A percentile compares a stretch with the other conserved stretches of the same genome.
phyloP scores from a whole-genome alignment of 495 filamentous ascomycete genomes.

The Trichoderma virens region DNA sequence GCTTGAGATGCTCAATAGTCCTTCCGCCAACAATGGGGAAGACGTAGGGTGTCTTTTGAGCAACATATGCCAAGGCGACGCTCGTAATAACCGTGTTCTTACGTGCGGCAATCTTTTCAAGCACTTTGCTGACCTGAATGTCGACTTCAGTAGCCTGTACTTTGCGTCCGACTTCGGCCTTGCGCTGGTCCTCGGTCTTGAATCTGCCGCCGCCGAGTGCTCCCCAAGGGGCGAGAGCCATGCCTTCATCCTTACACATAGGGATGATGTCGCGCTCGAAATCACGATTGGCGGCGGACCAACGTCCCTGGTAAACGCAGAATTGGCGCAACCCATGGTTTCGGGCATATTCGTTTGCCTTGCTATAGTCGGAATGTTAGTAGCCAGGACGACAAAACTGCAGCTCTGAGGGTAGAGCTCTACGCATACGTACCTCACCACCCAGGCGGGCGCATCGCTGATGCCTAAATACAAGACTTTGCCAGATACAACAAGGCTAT shows the following conservation, averaged over 20 bases:
- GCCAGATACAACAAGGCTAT: slow-evolving; percentile 48
- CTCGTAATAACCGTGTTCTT: slow-evolving; percentile 46
- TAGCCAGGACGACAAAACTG: background rate
- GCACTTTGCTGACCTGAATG: slow-evolving; percentile 43
- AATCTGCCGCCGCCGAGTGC: slow-evolving; percentile 57
- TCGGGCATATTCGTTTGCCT: slow-evolving; percentile 61
- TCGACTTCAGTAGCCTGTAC: slow-evolving; percentile 23
- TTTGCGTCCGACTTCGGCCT: slow-evolving; percentile 21
- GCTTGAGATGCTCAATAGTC: slow-evolving; percentile 53
- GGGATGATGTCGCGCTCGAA: slow-evolving; percentile 65
- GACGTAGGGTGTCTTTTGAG: slow-evolving; percentile 65
- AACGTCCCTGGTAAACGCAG: slow-evolving; percentile 59
- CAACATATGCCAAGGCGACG: slow-evolving; percentile 67
- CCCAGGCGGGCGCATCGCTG: slow-evolving; percentile 63
- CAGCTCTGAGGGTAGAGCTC: background rate
- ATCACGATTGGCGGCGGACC: slow-evolving; percentile 54
- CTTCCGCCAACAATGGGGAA: slow-evolving; percentile 66
- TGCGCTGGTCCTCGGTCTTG: slow-evolving; percentile 43
- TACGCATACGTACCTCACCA: slow-evolving; percentile 32
- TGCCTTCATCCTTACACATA: slow-evolving; percentile 59
- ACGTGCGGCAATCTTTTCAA: slow-evolving; percentile 51
- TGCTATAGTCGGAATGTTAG: slow-evolving; percentile 19
- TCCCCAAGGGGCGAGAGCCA: slow-evolving; percentile 60
- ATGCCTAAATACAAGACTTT: slow-evolving; percentile 68
- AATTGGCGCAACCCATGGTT: slow-evolving; percentile 57